Percentiles rank a stretch among this genome's conserved stretches.
Conservation (phyloP, 2,329 filamentous ascomycete genomes). For the Talaromyces sp. region DNA sequence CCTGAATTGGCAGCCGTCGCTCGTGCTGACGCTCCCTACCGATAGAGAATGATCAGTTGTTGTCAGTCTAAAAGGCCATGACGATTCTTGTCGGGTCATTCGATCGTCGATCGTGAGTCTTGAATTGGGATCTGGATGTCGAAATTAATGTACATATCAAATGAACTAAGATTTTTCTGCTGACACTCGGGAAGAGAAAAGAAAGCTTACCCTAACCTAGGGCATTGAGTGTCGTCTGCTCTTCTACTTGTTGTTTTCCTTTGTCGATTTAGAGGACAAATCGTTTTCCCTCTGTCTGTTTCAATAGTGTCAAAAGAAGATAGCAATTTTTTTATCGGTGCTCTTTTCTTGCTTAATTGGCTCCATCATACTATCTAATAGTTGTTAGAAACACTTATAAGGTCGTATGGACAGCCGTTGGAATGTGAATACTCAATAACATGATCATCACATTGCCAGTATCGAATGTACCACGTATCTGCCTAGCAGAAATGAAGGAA, state of each 20-base stretch:
- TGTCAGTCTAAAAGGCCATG: background rate
- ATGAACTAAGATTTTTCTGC: constrained; percentile 1
- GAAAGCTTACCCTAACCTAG: background rate
- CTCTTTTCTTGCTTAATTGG: background rate
- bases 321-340: background rate
- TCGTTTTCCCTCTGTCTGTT: constrained; percentile 11
- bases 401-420: too few relatives aligned
- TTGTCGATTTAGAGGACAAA: constrained; percentile 13
- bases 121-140: background rate
- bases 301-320: constrained; percentile 2
- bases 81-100: background rate
- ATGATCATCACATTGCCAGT: background rate
- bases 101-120: background rate
- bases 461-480: background rate
- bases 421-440: background rate
- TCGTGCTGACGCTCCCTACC: constrained; percentile 88
- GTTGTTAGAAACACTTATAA: background rate
- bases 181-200: background rate
- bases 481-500: background rate
- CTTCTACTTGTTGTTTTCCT: background rate
- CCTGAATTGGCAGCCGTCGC: constrained; percentile 90
- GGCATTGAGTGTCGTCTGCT: background rate
- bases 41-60: constrained; percentile 48
- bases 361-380: background rate
- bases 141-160: constrained; percentile 10